Evolutionary conservation across 2,329 filamentous ascomycete species (phyloP).

Genomic region (Akanthomyces lecanii): DNA sequence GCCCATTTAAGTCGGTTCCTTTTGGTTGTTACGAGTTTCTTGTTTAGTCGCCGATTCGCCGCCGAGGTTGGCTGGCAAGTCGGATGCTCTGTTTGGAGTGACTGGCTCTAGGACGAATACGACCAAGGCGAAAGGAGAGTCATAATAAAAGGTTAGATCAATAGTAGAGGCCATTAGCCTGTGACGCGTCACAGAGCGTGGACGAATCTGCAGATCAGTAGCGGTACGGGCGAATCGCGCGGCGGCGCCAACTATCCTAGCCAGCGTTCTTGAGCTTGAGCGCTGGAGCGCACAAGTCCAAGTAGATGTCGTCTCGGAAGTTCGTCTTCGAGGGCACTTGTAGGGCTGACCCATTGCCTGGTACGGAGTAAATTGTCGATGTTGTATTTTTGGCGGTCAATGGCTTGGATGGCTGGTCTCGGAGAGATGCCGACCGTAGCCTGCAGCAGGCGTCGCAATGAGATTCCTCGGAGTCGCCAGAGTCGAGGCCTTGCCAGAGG

Average conservation of each 20-base stretch:
- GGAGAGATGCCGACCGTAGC: conserved; percentile 10
- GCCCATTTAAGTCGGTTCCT: background rate
- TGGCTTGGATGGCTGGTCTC: conserved; percentile 6
- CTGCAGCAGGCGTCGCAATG: background rate
- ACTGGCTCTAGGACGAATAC: too few species aligned
- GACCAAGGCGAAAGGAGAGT: too few species aligned
- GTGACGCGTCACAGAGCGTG: background rate
- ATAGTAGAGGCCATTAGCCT: background rate
- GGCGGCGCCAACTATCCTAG: background rate
- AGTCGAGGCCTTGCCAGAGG: conserved; percentile 1
- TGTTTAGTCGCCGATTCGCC: conserved; percentile 8
- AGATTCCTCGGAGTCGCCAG: background rate
- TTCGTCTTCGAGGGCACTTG: background rate
- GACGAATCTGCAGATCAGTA: background rate
- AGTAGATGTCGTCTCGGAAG: conserved; percentile 1
- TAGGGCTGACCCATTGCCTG: background rate
- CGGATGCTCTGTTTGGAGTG: background rate
- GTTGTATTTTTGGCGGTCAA: background rate
- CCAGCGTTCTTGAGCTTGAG: background rate
- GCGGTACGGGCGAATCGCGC: background rate
- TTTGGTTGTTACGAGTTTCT: conserved; percentile 9
- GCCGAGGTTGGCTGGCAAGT: background rate
- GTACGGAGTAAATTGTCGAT: background rate
- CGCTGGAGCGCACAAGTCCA: background rate
- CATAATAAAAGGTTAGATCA: background rate